Conservation (phyloP, 2,329 filamentous ascomycete species). For the Nemania diffusa region DNA sequence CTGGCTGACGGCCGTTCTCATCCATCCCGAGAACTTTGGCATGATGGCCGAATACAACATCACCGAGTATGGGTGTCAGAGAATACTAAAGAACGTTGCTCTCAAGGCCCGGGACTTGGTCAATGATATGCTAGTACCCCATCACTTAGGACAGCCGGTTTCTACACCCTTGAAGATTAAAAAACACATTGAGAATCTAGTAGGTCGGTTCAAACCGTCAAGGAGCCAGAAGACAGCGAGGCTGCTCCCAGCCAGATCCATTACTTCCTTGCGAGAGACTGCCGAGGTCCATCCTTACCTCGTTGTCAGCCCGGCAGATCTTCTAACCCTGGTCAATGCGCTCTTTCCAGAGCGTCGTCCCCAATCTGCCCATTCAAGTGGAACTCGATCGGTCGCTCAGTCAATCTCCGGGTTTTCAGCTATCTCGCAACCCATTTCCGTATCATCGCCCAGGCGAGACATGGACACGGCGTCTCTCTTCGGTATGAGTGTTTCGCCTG, state of each 20-base stretch:
- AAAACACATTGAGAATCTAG: conserved; percentile 76
- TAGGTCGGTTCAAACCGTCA: conserved; percentile 69
- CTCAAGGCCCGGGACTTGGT: conserved; percentile 82
- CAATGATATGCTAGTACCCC: conserved; percentile 73
- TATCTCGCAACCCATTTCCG: conserved; percentile 75
- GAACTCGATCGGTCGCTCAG: conserved; percentile 72
- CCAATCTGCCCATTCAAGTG: conserved; percentile 69
- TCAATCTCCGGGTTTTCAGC: conserved; percentile 74
- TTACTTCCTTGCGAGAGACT: conserved; percentile 79
- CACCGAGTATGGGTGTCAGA: conserved; percentile 88
- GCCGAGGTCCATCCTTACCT: conserved; percentile 82
- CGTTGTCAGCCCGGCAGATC: conserved; percentile 81
- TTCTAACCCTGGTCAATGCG: conserved; percentile 82
- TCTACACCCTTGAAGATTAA: conserved; percentile 72
- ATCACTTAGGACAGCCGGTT: conserved; percentile 65
- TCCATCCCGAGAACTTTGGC: conserved; percentile 84
- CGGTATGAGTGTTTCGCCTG: conserved; percentile 77
- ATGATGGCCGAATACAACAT: conserved; percentile 92
- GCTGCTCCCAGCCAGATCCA: conserved; percentile 75
- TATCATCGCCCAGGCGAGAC: conserved; percentile 64
- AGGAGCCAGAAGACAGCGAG: conserved; percentile 64
- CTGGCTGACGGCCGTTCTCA: conserved; percentile 84
- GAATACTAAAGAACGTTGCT: conserved; percentile 81
- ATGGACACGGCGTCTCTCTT: conserved; percentile 76
- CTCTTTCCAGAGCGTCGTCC: conserved; percentile 82